Evolutionary conservation across 495 filamentous ascomycete genomes (phyloP), one percentile per base, ranked within the genome.

Genomic region (Hypoxylon crocopeplum): DNA sequence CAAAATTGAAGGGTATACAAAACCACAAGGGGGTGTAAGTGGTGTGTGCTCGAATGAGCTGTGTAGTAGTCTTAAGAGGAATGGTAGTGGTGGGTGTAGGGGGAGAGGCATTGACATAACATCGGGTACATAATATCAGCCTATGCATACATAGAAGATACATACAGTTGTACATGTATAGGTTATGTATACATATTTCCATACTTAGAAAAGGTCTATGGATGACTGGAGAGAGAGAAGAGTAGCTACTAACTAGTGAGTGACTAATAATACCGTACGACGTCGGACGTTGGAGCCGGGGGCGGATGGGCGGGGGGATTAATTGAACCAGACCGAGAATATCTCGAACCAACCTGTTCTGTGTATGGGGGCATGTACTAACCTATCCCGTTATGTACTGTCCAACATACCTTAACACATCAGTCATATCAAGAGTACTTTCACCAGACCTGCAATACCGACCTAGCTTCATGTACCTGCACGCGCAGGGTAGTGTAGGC

Each of bases 231-330:
- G 36, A 54, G 48, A 53, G 53, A 52, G 19, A 50, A 33, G 36
- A 19, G 13, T 27, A 27, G 3, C n/a, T n/a, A n/a, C n/a, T n/a
- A n/a, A n/a, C n/a, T 8, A 27, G 3, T 1, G 19, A 48, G 33
- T 64, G 49, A 64, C 60, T 64, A 64, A 44, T 40, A 40, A 29
- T 48, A 54, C 60, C 54, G 48, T 59, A 64, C 60, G 32, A 54
- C 54, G 11, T 59, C 48, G 42, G 30, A 39, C 47, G 59, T 63
- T 63, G 53, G 59, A 39, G 32, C 45, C 54, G 60, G 60, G 53
- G 38, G 50, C 33, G 40, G 47, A 15, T 4, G 16, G 32, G 45
- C 12, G 2, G 33, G 60, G 49, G 44, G 16, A 34, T 39, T 49
- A 29, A 46, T 41, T n/a, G 42, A 55, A 19, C 48, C 48, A 58